phyloP scores from a whole-genome alignment of 2,329 filamentous ascomycete genomes.

The Verticillium albo-atrum region DNA sequence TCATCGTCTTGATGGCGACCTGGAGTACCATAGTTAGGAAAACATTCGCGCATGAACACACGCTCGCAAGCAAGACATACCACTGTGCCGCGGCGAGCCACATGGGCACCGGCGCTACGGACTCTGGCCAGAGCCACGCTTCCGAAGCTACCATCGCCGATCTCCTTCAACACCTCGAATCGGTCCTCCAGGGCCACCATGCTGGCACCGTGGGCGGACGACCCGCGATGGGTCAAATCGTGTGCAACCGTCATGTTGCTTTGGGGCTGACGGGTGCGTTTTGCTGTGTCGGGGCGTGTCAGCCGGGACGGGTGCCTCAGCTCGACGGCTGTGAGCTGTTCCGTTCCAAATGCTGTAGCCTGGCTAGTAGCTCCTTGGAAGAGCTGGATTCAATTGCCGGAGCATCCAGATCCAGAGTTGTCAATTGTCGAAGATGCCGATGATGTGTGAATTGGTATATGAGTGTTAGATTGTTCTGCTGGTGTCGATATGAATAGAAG shows the following conservation, averaged over 20 bases:
- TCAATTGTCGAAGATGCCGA: background rate
- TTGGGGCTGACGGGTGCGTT: slow-evolving; percentile 1
- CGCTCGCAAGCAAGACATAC: slow-evolving; percentile 51
- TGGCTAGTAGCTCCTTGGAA: slow-evolving; percentile 27
- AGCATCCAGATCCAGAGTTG: slow-evolving; percentile 26
- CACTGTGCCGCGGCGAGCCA: slow-evolving; percentile 86
- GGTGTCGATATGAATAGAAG: slow-evolving; percentile 4
- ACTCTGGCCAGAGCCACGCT: slow-evolving; percentile 91
- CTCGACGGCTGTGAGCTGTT: slow-evolving; percentile 9
- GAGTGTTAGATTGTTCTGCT: slow-evolving; percentile 3
- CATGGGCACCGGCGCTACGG: slow-evolving; percentile 80
- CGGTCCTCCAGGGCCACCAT: slow-evolving; percentile 76
- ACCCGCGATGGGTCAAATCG: slow-evolving; percentile 67
- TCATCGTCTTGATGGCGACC: slow-evolving; percentile 99
- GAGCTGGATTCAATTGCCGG: slow-evolving; percentile 28
- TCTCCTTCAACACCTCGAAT: slow-evolving; percentile 96
- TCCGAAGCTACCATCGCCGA: slow-evolving; percentile 97
- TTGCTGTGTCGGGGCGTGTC: slow-evolving; percentile 13
- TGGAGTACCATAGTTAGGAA: slow-evolving; percentile 29
- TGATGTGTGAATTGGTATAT: background rate
- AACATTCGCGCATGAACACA: background rate
- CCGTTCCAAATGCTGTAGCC: slow-evolving; percentile 17
- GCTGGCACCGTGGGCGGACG: slow-evolving; percentile 47
- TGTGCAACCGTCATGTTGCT: slow-evolving; percentile 70
- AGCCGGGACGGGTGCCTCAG: slow-evolving; percentile 12